Conservation (phyloP, 805 yeast genomes). For the Sungouiella thailandica region DNA sequence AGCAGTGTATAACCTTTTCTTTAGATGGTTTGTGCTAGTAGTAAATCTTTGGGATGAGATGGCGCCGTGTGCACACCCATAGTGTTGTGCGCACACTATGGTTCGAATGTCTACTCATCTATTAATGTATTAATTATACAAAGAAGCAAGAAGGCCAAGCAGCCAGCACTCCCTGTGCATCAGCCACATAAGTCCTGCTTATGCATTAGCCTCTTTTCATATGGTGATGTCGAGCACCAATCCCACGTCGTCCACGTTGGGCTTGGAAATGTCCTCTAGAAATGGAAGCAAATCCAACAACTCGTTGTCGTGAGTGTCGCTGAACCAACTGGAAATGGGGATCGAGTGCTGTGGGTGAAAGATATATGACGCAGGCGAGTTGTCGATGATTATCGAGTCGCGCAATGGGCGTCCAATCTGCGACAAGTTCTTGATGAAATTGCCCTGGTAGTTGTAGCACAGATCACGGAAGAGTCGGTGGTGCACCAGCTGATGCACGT, state of each 20-base stretch:
- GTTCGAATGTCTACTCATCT: neutral
- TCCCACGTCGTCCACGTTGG: conserved; percentile 78
- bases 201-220: conserved; percentile 15
- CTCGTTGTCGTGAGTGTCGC: conserved; percentile 96
- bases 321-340: conserved; percentile 97
- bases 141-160: neutral
- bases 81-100: too few species aligned
- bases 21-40: too few species aligned
- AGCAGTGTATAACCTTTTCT: too few species aligned
- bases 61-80: neutral
- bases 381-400: conserved; percentile 87
- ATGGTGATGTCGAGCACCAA: conserved; percentile 74
- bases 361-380: conserved; percentile 96
- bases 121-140: conserved; percentile 1
- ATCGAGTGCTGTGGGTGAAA: conserved; percentile 98
- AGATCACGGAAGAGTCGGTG: conserved; percentile 93
- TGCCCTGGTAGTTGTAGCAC: conserved; percentile 90
- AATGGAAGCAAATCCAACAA: conserved; percentile 86
- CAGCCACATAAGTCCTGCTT: conserved; percentile 17
- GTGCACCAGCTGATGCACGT: conserved; percentile 68
- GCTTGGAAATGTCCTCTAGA: conserved; percentile 72
- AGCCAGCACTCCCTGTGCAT: neutral
- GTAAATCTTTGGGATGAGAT: too few species aligned
- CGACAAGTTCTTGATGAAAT: conserved; percentile 87
- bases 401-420: conserved; percentile 90